Evolutionary conservation across 768 basidiomycete species (phyloP).

Genomic region (Chlorophyllum brunneum): DNA sequence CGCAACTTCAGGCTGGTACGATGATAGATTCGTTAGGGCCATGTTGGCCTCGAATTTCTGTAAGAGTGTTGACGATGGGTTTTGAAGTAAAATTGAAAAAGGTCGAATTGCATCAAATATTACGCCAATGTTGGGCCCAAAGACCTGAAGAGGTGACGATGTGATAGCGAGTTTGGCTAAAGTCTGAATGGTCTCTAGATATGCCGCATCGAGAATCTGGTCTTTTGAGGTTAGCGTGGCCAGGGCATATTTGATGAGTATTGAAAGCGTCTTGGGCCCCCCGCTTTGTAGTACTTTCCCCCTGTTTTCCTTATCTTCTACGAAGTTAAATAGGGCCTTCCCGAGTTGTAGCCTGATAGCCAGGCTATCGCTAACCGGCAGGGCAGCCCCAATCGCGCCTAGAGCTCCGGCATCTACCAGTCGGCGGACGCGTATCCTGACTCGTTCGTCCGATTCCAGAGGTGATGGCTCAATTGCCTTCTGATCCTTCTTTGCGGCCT

Average conservation of each 20-base stretch:
- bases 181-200: constrained; percentile 69
- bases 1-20: constrained; percentile 63
- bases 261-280: constrained; percentile 62
- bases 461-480: constrained; percentile 27
- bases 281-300: constrained; percentile 76
- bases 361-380: constrained; percentile 56
- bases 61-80: constrained; percentile 63
- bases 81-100: constrained; percentile 67
- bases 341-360: constrained; percentile 58
- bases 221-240: constrained; percentile 27
- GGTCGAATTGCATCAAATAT: constrained; percentile 84
- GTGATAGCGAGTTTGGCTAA: constrained; percentile 93
- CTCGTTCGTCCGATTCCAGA: constrained; percentile 65
- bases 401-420: constrained; percentile 62
- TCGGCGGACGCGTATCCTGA: constrained; percentile 54
- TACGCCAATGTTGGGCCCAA: constrained; percentile 78
- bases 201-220: constrained; percentile 30
- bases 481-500: constrained; percentile 28
- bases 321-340: constrained; percentile 62
- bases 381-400: constrained; percentile 54
- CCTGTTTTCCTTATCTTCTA: constrained; percentile 75
- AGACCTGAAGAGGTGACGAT: constrained; percentile 83
- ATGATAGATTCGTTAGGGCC: constrained; percentile 94
- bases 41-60: constrained; percentile 92
- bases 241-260: constrained; percentile 49